phyloP scores from a whole-genome alignment of 176 grass and related monocot genomes.

The Raddia guianensis region DNA sequence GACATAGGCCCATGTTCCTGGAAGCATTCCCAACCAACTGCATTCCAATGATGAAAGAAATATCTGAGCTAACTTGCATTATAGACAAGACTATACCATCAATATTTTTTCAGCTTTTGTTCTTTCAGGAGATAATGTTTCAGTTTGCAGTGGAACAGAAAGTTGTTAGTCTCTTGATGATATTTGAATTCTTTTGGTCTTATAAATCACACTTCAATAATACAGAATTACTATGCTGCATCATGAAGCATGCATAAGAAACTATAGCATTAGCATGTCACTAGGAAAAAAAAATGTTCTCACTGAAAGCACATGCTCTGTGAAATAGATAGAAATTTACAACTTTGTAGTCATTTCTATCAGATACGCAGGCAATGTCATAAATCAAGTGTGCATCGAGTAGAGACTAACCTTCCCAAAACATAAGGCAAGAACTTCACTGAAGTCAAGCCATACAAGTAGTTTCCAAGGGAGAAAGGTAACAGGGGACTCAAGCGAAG shows the following conservation, averaged over 20 bases:
- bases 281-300: slow-evolving; percentile 12
- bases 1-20: slow-evolving; percentile 98
- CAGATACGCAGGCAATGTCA: background rate
- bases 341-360: background rate
- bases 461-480: slow-evolving; percentile 97
- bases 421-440: slow-evolving; percentile 98
- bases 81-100: background rate
- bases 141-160: slow-evolving; percentile 18
- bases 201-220: background rate
- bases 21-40: slow-evolving; percentile 99
- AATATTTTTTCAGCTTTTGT: background rate
- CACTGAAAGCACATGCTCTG: slow-evolving; percentile 20
- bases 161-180: slow-evolving; percentile 17
- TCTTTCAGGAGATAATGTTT: slow-evolving; percentile 15
- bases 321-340: background rate
- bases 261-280: background rate
- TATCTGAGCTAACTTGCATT: slow-evolving; percentile 28
- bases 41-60: slow-evolving; percentile 26
- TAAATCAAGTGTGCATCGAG: background rate
- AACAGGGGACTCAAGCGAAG: slow-evolving; percentile 93
- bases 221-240: background rate
- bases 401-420: slow-evolving; percentile 82
- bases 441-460: slow-evolving; percentile 94
- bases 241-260: slow-evolving; percentile 31
- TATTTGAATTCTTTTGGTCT: slow-evolving; percentile 19